Conservation (phyloP, 176 grass and related monocot genomes). For the Triticum dicoccoides region DNA sequence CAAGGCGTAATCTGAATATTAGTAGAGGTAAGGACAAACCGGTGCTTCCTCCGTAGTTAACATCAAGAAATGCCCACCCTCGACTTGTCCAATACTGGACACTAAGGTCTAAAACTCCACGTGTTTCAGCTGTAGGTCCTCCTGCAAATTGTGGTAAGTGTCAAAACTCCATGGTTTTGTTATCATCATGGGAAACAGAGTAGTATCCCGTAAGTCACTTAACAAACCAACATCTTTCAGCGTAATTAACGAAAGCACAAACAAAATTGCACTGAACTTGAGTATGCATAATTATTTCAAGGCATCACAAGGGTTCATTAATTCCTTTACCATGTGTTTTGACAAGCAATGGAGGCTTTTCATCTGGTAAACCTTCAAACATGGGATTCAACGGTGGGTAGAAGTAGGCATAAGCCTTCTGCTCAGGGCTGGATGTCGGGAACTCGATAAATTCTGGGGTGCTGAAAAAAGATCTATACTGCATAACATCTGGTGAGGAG, state of each 20-base stretch:
- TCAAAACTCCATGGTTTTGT: constrained; percentile 23
- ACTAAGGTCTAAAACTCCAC: constrained; percentile 64
- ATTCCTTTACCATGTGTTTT: constrained; percentile 80
- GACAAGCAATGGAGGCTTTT: constrained; percentile 88
- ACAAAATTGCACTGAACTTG: background rate
- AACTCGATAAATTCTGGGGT: constrained; percentile 83
- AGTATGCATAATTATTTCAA: background rate
- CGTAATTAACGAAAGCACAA: background rate
- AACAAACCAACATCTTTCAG: constrained; percentile 8
- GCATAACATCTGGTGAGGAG: constrained; percentile 50
- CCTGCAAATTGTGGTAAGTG: constrained; percentile 43
- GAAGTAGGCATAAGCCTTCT: constrained; percentile 95
- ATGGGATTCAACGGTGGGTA: constrained; percentile 70
- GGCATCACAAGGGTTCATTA: constrained; percentile 19
- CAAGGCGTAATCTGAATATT: background rate
- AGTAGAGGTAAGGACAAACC: constrained; percentile 41
- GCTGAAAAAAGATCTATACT: constrained; percentile 69
- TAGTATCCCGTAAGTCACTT: background rate
- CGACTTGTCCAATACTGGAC: constrained; percentile 96
- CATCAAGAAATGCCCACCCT: constrained; percentile 95
- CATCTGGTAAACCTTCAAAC: constrained; percentile 65
- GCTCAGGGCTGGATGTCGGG: constrained; percentile 56
- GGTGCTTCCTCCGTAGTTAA: constrained; percentile 96
- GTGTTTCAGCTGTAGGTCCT: constrained; percentile 79
- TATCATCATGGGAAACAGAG: constrained; percentile 8